These are phyloP conservation scores for Tilletia setariae DNA, from an alignment of 1,284 basidiomycete species.

Conservation along the genomic window DNA sequence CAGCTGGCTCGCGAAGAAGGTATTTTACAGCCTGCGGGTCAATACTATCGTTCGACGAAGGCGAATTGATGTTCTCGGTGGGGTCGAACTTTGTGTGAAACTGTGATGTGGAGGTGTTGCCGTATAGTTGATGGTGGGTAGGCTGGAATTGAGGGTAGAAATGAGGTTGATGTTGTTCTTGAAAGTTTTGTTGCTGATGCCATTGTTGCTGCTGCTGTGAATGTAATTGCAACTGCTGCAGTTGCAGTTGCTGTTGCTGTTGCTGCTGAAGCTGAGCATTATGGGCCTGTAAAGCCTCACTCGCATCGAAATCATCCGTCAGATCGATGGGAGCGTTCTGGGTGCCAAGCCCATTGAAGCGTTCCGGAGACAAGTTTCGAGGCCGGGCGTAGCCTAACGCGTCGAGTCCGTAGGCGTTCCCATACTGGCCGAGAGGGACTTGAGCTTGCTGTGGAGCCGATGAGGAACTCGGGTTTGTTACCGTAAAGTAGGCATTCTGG, in stretches of 20 bases:
- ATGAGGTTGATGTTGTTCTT: not conserved
- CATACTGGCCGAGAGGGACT: too few relatives aligned
- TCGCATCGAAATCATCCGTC: not conserved
- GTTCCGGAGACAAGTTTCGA: not conserved
- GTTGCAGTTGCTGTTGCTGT: not conserved
- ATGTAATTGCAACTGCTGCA: not conserved
- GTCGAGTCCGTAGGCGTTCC: too few relatives aligned
- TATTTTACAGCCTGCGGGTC: not conserved
- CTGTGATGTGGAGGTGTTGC: too few relatives aligned
- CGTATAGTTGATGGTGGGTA: not conserved
- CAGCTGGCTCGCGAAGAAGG: not conserved
- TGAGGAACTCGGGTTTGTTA: not conserved
- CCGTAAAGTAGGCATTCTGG: not conserved
- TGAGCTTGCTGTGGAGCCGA: too few relatives aligned
- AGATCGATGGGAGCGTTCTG: constrained; percentile 9
- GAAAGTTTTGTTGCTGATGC: not conserved
- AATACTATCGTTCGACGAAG: not conserved
- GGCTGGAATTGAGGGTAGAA: not conserved
- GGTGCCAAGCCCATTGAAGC: not conserved
- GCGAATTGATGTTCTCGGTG: not conserved
- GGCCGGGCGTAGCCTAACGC: too few relatives aligned
- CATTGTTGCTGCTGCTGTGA: not conserved
- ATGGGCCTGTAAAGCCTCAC: too few relatives aligned
- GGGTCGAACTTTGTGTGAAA: not conserved
- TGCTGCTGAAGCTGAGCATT: not conserved